phyloP scores from a whole-genome alignment of 371 early-diverging fungal species.

The Mortierella sp. region DNA sequence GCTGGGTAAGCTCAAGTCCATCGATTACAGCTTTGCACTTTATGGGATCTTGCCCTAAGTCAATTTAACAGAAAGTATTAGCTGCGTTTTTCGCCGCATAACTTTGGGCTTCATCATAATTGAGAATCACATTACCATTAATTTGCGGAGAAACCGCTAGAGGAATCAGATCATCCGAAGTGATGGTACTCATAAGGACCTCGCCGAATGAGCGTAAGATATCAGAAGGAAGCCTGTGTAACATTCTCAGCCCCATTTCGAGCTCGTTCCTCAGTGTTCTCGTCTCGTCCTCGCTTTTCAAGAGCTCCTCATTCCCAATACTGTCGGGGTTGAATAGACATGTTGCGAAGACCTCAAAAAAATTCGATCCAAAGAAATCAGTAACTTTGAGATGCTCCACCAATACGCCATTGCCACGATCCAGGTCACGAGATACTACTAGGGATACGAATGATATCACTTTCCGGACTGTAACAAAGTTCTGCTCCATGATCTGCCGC shows the following conservation, averaged over 20 bases:
- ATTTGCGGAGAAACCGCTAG: conserved; percentile 22
- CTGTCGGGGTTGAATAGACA: conserved; percentile 47
- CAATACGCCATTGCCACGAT: conserved; percentile 15
- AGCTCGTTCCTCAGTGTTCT: conserved; percentile 22
- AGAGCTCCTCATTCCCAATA: conserved; percentile 46
- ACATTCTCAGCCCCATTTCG: conserved; percentile 14
- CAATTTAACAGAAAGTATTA: not conserved
- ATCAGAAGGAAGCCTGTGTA: conserved; percentile 21
- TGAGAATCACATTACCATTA: conserved; percentile 20
- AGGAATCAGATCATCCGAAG: conserved; percentile 24
- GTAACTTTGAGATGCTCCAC: conserved; percentile 14
- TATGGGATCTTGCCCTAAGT: conserved; percentile 35
- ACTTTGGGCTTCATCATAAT: not conserved
- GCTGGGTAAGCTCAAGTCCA: conserved; percentile 35
- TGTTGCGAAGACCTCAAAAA: conserved; percentile 30
- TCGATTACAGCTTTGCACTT: conserved; percentile 41
- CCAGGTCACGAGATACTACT: conserved; percentile 11
- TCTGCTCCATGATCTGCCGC: conserved; percentile 36
- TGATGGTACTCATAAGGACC: conserved; percentile 25
- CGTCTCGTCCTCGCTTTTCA: conserved; percentile 34
- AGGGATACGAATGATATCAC: conserved; percentile 29
- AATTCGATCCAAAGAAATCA: conserved; percentile 29
- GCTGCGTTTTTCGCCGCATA: not conserved
- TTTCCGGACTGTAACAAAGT: conserved; percentile 27
- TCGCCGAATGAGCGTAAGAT: conserved; percentile 19